These are phyloP conservation scores for Rhodotorula mucilaginosa DNA, from an alignment of 1,284 basidiomycete species.

Conservation along the genomic window DNA sequence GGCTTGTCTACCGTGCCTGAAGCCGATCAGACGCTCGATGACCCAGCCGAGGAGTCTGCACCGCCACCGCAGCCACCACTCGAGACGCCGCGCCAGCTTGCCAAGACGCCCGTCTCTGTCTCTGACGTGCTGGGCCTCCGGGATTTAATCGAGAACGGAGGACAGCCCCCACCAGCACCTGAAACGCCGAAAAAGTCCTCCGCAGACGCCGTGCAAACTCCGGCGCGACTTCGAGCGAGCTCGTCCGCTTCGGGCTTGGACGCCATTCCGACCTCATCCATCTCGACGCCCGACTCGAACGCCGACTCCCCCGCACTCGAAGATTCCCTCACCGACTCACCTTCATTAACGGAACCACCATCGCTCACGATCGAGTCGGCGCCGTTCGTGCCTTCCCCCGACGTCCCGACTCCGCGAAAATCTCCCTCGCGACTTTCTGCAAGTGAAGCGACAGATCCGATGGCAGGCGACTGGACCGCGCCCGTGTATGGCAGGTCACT, in stretches of 20 bases:
- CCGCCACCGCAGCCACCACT: neutral
- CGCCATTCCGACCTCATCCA: neutral
- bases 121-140: conserved; percentile 27
- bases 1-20: neutral
- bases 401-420: neutral
- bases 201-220: neutral
- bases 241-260: neutral
- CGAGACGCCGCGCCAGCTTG: conserved; percentile 5
- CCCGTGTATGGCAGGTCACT: conserved; percentile 20
- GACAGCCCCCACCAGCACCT: too few species aligned
- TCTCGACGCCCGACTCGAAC: neutral
- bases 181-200: neutral
- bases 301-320: conserved; percentile 17
- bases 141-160: neutral
- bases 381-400: conserved; percentile 13
- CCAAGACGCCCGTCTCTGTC: conserved; percentile 13
- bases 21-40: neutral
- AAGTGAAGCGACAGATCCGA: conserved; percentile 22
- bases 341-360: conserved; percentile 1
- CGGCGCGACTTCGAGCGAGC: neutral
- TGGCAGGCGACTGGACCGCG: conserved; percentile 39
- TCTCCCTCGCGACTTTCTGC: neutral
- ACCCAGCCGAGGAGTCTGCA: neutral
- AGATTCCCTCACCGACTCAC: neutral
- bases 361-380: conserved; percentile 25